Conservation (phyloP, 108 stramenopile genomes). For the Nitzschia palea region DNA sequence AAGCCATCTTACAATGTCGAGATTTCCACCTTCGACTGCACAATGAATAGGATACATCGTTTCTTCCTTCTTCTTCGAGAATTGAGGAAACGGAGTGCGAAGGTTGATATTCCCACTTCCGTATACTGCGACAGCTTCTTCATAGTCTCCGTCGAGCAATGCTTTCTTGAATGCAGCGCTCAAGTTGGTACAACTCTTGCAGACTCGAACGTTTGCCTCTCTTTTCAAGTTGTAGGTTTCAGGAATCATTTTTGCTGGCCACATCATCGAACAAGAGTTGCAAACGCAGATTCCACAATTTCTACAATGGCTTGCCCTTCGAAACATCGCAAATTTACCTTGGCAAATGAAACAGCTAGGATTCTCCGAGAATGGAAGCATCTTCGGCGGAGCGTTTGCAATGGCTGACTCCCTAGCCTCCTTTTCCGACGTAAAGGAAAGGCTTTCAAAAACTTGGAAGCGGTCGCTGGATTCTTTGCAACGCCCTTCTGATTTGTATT, state of each 20-base stretch:
- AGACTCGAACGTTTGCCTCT: slow-evolving; percentile 56
- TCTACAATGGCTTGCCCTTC: slow-evolving; percentile 68
- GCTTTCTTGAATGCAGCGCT: slow-evolving; percentile 64
- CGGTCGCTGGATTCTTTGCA: slow-evolving; percentile 39
- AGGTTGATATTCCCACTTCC: slow-evolving; percentile 83
- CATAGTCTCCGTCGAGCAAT: slow-evolving; percentile 64
- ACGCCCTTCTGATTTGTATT: slow-evolving; percentile 68
- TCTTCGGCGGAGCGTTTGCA: slow-evolving; percentile 82
- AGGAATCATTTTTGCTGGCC: slow-evolving; percentile 70
- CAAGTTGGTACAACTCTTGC: slow-evolving; percentile 61
- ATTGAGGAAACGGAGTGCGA: slow-evolving; percentile 61
- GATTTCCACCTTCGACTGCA: slow-evolving; percentile 73
- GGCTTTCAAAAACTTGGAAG: slow-evolving; percentile 62
- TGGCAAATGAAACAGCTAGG: slow-evolving; percentile 68
- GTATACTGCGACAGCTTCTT: slow-evolving; percentile 67
- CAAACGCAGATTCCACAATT: slow-evolving; percentile 86
- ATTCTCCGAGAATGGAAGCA: slow-evolving; percentile 58
- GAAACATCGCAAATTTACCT: slow-evolving; percentile 67
- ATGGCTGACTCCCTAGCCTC: slow-evolving; percentile 88
- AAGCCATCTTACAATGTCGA: slow-evolving; percentile 79
- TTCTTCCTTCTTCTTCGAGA: slow-evolving; percentile 51
- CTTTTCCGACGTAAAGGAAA: slow-evolving; percentile 76
- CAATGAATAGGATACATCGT: slow-evolving; percentile 76
- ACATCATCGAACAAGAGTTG: slow-evolving; percentile 49
- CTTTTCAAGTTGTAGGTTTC: slow-evolving; percentile 82